Evolutionary conservation across 2,329 filamentous ascomycete species (phyloP).

Genomic region (Drechslerella dactyloides): DNA sequence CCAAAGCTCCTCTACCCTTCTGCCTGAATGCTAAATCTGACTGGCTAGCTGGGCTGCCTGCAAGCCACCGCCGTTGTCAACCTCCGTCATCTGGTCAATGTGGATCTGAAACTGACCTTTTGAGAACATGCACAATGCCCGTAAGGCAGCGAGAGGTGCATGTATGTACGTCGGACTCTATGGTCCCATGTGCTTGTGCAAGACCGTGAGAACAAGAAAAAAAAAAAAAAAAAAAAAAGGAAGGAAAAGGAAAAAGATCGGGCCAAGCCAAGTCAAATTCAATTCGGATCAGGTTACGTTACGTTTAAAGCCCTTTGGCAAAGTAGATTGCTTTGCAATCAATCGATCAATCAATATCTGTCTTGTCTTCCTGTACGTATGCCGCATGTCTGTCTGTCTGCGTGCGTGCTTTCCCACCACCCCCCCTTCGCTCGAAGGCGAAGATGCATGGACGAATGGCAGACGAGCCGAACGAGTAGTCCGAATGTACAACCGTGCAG

Average conservation of each 20-base stretch:
- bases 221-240: constrained; percentile 32
- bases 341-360: too few species aligned
- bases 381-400: too few species aligned
- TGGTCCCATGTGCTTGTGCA: background rate
- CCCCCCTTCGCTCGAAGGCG: too few species aligned
- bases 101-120: constrained; percentile 51
- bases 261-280: too few species aligned
- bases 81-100: constrained; percentile 43
- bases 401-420: too few species aligned
- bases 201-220: background rate
- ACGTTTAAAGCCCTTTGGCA: too few species aligned
- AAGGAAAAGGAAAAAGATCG: constrained; percentile 3
- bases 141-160: constrained; percentile 47
- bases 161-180: constrained; percentile 39
- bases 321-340: too few species aligned
- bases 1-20: constrained; percentile 46
- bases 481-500: too few species aligned
- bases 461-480: too few species aligned
- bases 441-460: too few species aligned
- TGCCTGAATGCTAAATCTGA: constrained; percentile 49
- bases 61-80: constrained; percentile 51
- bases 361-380: too few species aligned
- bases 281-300: too few species aligned
- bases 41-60: constrained; percentile 49
- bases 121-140: constrained; percentile 47